Conservation (phyloP, 208 protist species). For the Leishmania guyanensis region DNA sequence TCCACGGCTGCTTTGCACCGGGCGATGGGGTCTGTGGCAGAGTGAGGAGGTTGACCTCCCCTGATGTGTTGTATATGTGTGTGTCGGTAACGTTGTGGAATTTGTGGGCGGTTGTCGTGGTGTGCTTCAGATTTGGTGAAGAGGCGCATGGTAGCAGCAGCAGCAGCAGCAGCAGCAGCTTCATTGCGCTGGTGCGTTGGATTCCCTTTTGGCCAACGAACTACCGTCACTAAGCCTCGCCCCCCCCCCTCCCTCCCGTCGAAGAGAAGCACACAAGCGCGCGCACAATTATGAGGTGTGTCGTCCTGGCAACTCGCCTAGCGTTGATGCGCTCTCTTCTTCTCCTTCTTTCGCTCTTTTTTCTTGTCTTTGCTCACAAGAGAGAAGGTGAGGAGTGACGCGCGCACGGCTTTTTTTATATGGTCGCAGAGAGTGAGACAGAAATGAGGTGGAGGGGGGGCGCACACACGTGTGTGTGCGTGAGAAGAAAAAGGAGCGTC, state of each 20-base stretch:
- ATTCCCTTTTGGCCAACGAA: neutral
- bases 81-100: no score
- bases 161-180: neutral
- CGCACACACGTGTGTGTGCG: no score
- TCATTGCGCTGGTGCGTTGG: neutral
- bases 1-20: neutral
- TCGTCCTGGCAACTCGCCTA: neutral
- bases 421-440: no score
- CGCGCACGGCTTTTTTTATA: no score
- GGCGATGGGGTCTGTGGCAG: neutral
- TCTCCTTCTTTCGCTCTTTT: neutral
- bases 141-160: neutral
- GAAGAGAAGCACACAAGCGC: neutral
- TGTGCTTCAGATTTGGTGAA: neutral
- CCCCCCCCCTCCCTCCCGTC: neutral
- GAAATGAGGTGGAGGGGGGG: no score
- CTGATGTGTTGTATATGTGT: neutral
- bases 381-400: neutral
- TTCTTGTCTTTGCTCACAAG: constrained; percentile 17
- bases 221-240: neutral
- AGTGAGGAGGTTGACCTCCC: no score
- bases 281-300: neutral
- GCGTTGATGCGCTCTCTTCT: neutral
- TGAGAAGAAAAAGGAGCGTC: no score
- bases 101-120: neutral